Percentiles rank a stretch among this genome's conserved stretches.
Conservation (phyloP, 2,329 filamentous ascomycete genomes). For the Zymoseptoria tritici region DNA sequence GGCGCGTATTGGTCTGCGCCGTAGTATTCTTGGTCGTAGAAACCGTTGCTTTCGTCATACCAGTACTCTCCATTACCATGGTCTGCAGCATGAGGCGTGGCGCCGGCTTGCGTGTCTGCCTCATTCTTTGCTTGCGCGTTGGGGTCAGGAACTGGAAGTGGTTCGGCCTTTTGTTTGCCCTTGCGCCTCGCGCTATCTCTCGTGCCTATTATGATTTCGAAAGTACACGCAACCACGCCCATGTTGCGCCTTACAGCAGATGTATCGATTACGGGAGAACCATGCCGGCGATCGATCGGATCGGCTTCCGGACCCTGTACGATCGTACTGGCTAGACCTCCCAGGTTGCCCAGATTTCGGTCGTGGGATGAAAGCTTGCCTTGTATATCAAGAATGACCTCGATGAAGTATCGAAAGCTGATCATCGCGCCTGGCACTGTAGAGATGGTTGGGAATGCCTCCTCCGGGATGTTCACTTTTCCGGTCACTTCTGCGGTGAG, state of each 20-base stretch:
- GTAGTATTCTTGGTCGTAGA: slow-evolving; percentile 15
- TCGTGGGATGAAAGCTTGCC: slow-evolving; percentile 76
- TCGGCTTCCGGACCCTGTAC: slow-evolving; percentile 7
- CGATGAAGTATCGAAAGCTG: slow-evolving; percentile 86
- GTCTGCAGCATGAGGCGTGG: background rate
- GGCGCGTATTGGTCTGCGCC: background rate
- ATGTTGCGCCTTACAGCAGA: slow-evolving; percentile 80
- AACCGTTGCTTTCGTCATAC: slow-evolving; percentile 21
- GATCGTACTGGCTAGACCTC: slow-evolving; percentile 19
- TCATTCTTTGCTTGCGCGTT: background rate
- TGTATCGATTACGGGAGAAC: slow-evolving; percentile 71
- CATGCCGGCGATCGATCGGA: slow-evolving; percentile 7
- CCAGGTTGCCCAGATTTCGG: slow-evolving; percentile 32
- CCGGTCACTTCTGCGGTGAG: slow-evolving; percentile 74
- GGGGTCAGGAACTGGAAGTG: background rate
- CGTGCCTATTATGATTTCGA: slow-evolving; percentile 83
- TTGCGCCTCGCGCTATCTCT: slow-evolving; percentile 57
- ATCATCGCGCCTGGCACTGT: slow-evolving; percentile 90
- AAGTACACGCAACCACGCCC: slow-evolving; percentile 77
- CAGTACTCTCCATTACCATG: slow-evolving; percentile 5
- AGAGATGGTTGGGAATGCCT: slow-evolving; percentile 84
- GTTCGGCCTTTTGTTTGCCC: slow-evolving; percentile 37
- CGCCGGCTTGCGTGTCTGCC: slow-evolving; percentile 6
- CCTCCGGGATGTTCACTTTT: slow-evolving; percentile 77
- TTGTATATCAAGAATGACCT: slow-evolving; percentile 86